These are phyloP conservation scores for Harrya chromipes DNA, from an alignment of 768 basidiomycete species.

Conservation along the genomic window DNA sequence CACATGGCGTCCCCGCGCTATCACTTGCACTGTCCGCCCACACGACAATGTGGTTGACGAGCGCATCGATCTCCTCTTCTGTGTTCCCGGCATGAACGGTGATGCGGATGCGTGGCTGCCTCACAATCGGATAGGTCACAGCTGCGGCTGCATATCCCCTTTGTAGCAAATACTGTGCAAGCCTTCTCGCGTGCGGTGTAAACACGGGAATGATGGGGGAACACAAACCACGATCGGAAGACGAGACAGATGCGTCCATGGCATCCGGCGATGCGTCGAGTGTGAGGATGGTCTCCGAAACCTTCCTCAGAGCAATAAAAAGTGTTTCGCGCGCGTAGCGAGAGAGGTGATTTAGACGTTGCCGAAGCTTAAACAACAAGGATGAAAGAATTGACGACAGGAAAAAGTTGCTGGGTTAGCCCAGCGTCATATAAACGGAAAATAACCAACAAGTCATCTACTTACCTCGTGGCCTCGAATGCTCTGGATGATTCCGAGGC, in stretches of 20 bases:
- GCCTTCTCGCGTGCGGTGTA: constrained; percentile 4
- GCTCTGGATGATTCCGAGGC: constrained; percentile 34
- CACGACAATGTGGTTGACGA: constrained; percentile 6
- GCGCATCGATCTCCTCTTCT: constrained; percentile 13
- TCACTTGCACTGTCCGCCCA: constrained; percentile 3
- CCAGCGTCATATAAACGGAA: background rate
- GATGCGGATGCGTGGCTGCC: constrained; percentile 14
- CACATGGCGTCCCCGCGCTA: background rate
- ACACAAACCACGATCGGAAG: constrained; percentile 1
- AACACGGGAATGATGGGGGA: constrained; percentile 23
- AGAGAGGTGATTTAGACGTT: constrained; percentile 4
- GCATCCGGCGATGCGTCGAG: background rate
- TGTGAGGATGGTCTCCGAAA: constrained; percentile 8
- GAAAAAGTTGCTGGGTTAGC: background rate
- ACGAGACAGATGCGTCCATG: background rate
- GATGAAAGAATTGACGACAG: too few species aligned
- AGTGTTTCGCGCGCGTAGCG: constrained; percentile 15
- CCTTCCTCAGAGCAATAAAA: background rate
- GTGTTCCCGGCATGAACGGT: constrained; percentile 18
- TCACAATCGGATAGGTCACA: constrained; percentile 16
- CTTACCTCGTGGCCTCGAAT: constrained; percentile 19
- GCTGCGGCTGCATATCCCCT: constrained; percentile 14
- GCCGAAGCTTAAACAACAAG: constrained; percentile 12
- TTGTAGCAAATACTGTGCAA: constrained; percentile 13
- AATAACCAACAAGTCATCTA: background rate